Conservation (phyloP, 192 early-diverging fungal genomes). For the Phlyctochytrium bullatum region DNA sequence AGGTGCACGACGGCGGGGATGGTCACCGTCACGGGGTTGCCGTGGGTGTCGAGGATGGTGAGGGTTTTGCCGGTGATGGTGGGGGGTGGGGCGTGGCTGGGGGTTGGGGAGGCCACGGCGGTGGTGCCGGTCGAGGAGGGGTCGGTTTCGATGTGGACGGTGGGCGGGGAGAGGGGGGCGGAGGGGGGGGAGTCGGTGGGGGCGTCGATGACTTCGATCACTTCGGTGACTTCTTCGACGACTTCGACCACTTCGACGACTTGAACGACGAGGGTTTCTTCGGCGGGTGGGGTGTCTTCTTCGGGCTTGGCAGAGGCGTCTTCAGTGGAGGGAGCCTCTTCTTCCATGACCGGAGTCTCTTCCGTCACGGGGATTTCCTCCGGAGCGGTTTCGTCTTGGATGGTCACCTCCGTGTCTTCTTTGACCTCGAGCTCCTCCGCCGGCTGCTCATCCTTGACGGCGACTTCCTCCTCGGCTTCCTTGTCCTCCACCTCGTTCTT, state of each 20-base stretch:
- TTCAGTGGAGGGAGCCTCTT: background rate
- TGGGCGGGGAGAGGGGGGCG: background rate
- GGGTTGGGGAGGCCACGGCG: background rate
- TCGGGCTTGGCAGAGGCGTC: background rate
- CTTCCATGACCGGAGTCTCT: background rate
- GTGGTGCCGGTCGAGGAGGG: background rate
- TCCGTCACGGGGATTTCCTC: background rate
- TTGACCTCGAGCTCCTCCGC: background rate
- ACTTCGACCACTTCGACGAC: background rate
- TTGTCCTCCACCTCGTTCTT: constrained; percentile 1
- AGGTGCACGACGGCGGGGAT: background rate
- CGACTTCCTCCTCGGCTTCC: constrained; percentile 1
- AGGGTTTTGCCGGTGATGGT: background rate
- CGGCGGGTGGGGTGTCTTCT: background rate
- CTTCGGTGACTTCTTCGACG: background rate
- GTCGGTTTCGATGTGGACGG: too few species aligned
- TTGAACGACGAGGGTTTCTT: background rate
- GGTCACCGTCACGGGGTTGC: background rate
- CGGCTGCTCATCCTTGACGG: background rate
- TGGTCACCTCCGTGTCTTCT: background rate
- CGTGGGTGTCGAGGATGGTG: background rate
- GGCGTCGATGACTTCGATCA: background rate
- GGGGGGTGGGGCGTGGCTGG: background rate
- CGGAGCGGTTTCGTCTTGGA: background rate
- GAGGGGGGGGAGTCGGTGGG: background rate